Conservation (phyloP, 345 rosid genomes). For the Aquilaria sinensis region DNA sequence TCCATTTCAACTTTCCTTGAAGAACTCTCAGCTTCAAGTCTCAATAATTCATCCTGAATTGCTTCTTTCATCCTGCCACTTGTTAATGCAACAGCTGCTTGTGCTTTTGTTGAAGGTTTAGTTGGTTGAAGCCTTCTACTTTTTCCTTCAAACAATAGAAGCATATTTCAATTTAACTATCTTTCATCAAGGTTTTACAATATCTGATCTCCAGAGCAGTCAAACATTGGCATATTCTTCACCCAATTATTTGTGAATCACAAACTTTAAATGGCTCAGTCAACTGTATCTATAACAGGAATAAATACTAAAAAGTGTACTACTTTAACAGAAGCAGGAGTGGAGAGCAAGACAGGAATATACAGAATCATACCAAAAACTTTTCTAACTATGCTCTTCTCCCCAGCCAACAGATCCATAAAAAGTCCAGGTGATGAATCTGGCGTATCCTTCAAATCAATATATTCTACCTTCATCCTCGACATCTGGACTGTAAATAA, state of each 20-base stretch:
- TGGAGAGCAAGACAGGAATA: background rate
- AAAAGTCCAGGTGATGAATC: slow-evolving; percentile 56
- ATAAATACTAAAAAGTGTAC: no score
- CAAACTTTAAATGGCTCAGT: no score
- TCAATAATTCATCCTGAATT: slow-evolving; percentile 46
- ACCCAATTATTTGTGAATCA: no score
- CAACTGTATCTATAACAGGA: no score
- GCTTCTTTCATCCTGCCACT: slow-evolving; percentile 72
- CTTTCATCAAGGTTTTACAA: no score
- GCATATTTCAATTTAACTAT: slow-evolving; percentile 2
- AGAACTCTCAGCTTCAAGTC: slow-evolving; percentile 54
- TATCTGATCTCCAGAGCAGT: no score
- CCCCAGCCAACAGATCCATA: slow-evolving; percentile 64
- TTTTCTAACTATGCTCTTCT: slow-evolving; percentile 65
- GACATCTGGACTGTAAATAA: slow-evolving; percentile 97
- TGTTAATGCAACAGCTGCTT: slow-evolving; percentile 71
- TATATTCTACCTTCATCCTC: slow-evolving; percentile 64
- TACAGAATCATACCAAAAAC: slow-evolving; percentile 63
- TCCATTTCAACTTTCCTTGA: slow-evolving; percentile 46
- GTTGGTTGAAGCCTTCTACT: slow-evolving; percentile 75
- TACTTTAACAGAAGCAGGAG: no score
- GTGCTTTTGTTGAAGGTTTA: slow-evolving; percentile 81
- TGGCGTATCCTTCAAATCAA: slow-evolving; percentile 62
- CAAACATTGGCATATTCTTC: no score
- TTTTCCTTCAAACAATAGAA: slow-evolving; percentile 41